phyloP scores from a whole-genome alignment of 805 yeast genomes.

The Ogataea pignaliae region DNA sequence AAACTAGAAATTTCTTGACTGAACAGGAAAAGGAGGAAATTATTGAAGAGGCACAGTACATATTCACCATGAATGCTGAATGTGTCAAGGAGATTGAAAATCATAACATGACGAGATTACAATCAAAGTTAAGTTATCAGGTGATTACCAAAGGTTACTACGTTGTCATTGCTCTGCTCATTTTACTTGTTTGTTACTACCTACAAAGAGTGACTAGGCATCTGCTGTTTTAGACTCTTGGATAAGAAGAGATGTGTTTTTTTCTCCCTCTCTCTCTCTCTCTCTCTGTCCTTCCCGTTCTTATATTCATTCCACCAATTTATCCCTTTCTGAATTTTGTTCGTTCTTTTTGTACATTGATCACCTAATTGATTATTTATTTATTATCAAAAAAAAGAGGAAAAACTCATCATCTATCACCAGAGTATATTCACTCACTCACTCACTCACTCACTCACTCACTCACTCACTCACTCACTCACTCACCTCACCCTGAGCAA shows the following conservation, averaged over 20 bases:
- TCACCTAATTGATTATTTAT: too few relatives aligned
- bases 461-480: too few relatives aligned
- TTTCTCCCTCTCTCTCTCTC: too few relatives aligned
- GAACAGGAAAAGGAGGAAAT: conserved; percentile 69
- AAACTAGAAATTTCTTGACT: conserved; percentile 64
- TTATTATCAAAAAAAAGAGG: too few relatives aligned
- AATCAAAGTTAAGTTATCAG: conserved; percentile 51
- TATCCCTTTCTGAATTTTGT: too few relatives aligned
- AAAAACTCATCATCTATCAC: too few relatives aligned
- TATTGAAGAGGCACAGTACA: conserved; percentile 60
- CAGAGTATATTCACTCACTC: too few relatives aligned
- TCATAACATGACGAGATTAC: conserved; percentile 56
- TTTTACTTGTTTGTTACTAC: conserved; percentile 31
- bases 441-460: too few relatives aligned
- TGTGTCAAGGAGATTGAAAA: conserved; percentile 65
- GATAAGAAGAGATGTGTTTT: too few relatives aligned
- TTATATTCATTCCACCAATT: too few relatives aligned
- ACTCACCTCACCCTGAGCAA: conserved; percentile 4
- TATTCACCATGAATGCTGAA: conserved; percentile 57
- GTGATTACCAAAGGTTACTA: conserved; percentile 50
- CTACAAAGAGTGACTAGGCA: conserved; percentile 30
- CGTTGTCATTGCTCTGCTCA: conserved; percentile 31
- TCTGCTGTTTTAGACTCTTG: conserved; percentile 7
- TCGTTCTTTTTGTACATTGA: too few relatives aligned
- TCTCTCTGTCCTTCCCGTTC: too few relatives aligned